Evolutionary conservation across 2,329 filamentous ascomycete genomes (phyloP).

Genomic region (Exophiala sp.): DNA sequence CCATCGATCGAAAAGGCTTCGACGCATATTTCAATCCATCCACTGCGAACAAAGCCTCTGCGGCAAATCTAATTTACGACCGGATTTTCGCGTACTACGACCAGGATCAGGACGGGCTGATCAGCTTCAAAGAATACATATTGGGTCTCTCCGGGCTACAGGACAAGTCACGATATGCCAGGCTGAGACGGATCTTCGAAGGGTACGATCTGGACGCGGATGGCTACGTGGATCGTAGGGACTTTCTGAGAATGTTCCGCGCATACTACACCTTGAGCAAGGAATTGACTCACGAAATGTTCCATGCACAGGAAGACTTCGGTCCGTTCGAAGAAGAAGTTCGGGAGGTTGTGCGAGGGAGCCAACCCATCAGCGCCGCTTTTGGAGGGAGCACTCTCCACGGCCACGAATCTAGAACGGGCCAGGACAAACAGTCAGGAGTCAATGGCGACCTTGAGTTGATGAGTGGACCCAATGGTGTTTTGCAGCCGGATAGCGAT

Average conservation of each 20-base stretch:
- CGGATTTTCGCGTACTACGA: conserved; percentile 98
- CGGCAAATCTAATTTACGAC: conserved; percentile 88
- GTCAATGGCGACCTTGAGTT: conserved; percentile 61
- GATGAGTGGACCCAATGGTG: conserved; percentile 51
- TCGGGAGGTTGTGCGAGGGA: conserved; percentile 69
- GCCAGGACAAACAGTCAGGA: conserved; percentile 65
- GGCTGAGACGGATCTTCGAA: conserved; percentile 71
- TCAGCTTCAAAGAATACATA: conserved; percentile 89
- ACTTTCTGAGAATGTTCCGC: conserved; percentile 86
- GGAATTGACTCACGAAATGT: conserved; percentile 80
- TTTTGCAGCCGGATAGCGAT: conserved; percentile 57
- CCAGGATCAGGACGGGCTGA: conserved; percentile 79
- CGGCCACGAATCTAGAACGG: conserved; percentile 57
- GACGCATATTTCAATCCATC: conserved; percentile 84
- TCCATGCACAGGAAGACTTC: conserved; percentile 74
- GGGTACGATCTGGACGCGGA: conserved; percentile 90
- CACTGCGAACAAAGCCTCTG: conserved; percentile 71
- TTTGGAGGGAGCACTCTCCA: conserved; percentile 66
- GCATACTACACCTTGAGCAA: conserved; percentile 90
- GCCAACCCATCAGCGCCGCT: conserved; percentile 75
- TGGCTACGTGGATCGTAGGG: conserved; percentile 77
- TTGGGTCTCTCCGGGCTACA: conserved; percentile 69
- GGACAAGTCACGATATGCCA: conserved; percentile 57
- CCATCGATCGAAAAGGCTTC: conserved; percentile 90
- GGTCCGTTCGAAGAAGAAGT: conserved; percentile 71